Base-by-base conservation (phyloP, 331 rosid genomes). In the Quercus phellos region DNA sequence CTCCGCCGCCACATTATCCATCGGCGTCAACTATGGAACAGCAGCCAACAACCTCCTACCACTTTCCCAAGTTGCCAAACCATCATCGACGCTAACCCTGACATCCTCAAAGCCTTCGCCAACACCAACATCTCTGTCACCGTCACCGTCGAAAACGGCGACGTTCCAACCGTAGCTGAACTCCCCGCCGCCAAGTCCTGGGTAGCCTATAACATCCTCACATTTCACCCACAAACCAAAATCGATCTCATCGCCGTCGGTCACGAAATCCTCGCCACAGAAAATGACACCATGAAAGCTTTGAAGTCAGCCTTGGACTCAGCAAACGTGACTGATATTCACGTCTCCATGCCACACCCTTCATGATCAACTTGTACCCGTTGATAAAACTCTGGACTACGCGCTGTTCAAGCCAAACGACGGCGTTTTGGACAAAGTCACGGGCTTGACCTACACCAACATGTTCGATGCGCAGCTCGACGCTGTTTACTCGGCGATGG, bases 1-100 rank as follows among this genome's bases (percentile, higher is more conserved):
- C 73, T 55, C 63, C 43, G 22, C 79, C 53, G 60, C 90, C 68
- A 69, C 78, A 0, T 55, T 56, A 55, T 75, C 88, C 42, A 81
- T 94, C 78, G 98, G 97, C 71, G 89, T 88, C 79, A 94, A 94
- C 92, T 94, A 92, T 78, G 98, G 98, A 72, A 92, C 92, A 61
- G 56, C 84, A n/a, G 92, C 91, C 4, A 67, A 92, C 85, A 89
- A 90, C 89, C 98, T 94, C 74, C 96, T 94, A 0, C 83, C 92
- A 0, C 90, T 96, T 0, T 22, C 91, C 17, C 82, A 78, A 1
- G 98, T 90, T 0, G 90, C 95, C 87, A 86, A 43, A 92, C 55
- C 38, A 34, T 34, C 38, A 34, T 34, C 7, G 35, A 32, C 56
- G 75, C 93, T 60, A 85, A 86, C 87, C 86, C 97, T 2, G 87